Percentiles rank a stretch among this genome's conserved stretches.
These are phyloP conservation scores for Psilocybe subaeruginosa DNA, from an alignment of 768 basidiomycete species.

Conservation along the genomic window DNA sequence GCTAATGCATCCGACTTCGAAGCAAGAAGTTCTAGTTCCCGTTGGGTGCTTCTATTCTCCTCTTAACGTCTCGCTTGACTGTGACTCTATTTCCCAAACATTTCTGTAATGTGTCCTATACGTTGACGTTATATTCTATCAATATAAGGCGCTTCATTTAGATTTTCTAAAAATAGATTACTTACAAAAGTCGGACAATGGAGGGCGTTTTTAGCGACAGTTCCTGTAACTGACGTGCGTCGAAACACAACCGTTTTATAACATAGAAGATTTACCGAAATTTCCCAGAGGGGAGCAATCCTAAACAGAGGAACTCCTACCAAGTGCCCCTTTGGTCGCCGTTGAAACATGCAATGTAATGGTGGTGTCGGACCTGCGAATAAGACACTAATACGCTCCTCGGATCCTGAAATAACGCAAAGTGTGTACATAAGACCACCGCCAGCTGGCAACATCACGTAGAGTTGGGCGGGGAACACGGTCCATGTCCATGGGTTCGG, in stretches of 20 bases:
- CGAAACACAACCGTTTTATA: neutral
- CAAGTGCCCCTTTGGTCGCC: too few relatives aligned
- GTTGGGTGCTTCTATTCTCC: neutral
- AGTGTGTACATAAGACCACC: too few relatives aligned
- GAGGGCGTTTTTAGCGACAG: neutral
- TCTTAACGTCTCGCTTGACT: neutral
- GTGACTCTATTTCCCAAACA: neutral
- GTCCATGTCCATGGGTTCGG: too few relatives aligned
- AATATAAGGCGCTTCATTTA: neutral
- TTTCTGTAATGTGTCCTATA: neutral
- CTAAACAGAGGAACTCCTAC: neutral
- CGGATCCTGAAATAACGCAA: too few relatives aligned
- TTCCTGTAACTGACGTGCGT: neutral
- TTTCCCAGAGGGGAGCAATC: slow-evolving; percentile 3
- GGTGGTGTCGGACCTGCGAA: neutral
- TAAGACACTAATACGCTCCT: too few relatives aligned
- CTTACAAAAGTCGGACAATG: neutral
- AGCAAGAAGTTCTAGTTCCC: neutral
- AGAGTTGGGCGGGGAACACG: too few relatives aligned
- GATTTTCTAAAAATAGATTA: neutral
- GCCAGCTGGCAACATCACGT: too few relatives aligned
- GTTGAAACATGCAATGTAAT: too few relatives aligned
- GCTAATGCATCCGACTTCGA: neutral
- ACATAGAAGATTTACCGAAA: slow-evolving; percentile 4
- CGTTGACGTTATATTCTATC: neutral